Evolutionary conservation across 805 yeast genomes (phyloP), one percentile per base, ranked within the genome.

Genomic region (Candida tallmaniae): DNA sequence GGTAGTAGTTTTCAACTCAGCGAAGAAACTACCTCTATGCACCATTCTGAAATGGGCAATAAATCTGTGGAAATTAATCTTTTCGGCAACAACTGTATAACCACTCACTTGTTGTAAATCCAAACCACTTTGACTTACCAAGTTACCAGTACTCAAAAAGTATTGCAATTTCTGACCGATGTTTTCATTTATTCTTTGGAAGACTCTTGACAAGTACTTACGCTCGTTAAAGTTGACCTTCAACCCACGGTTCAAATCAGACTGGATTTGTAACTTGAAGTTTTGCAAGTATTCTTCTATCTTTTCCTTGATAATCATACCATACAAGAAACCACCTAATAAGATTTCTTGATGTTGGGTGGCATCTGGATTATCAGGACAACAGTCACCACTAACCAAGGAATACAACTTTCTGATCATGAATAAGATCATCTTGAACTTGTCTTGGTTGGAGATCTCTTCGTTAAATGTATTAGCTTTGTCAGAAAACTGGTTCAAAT

Each of bases 21-120:
- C 97, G 60, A 93, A 93, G 80, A 93, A 93, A 46, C 97, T 87
- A 63, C 98, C 98, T 78, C 98, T 83, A 65, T 93, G 98, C 34
- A 93, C 97, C 98, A 93, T 93, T 66, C 98, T 73, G 75, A 93
- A 93, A 70, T 93, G 98, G n/a, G 97, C 81, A 45, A 93, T 80
- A 68, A 93, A 93, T 56, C 98, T 83, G 63, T 93, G 83, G 74
- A 88, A 93, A 60, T 93, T 93, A 63, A 93, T 93, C 64, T 93
- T 93, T 66, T 93, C 98, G 3, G 97, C 98, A 42, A 93, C 97
- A 47, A 93, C 98, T 1, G 98, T 93, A 61, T 86, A 93, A 52
- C 98, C 98, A 35, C 95, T 82, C 32, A 88, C 96, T 69, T 93
- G 98, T 64, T 93, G 98, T 61, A 93, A 76, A 73, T 93, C 98